Evolutionary conservation across 768 basidiomycete genomes (phyloP).

Genomic region (Macrolepiota albuminosa): DNA sequence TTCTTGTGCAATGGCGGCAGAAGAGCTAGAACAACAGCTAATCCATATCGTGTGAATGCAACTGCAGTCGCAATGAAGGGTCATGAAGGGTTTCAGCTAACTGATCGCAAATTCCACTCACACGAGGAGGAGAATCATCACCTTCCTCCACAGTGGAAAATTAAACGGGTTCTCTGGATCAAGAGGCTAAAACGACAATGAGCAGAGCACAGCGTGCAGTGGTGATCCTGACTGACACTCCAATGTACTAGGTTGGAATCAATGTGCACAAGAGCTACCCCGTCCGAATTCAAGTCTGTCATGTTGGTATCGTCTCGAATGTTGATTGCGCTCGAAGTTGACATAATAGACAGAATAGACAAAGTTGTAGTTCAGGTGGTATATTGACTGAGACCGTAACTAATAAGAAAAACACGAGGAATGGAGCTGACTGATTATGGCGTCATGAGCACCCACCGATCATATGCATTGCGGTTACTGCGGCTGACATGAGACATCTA

Average conservation of each 20-base stretch:
- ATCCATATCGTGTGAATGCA: constrained; percentile 16
- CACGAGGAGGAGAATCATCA: constrained; percentile 16
- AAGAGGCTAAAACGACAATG: constrained; percentile 9
- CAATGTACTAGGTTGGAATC: constrained; percentile 17
- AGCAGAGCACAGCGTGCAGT: background rate
- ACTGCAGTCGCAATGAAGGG: background rate
- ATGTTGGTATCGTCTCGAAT: background rate
- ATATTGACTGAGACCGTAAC: too few relatives aligned
- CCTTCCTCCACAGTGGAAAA: constrained; percentile 16
- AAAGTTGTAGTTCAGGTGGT: background rate
- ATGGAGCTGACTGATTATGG: background rate
- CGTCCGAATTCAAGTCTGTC: background rate
- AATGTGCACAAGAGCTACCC: background rate
- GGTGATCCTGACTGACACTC: constrained; percentile 7
- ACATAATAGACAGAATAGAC: background rate
- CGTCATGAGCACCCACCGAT: background rate
- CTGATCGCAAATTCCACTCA: background rate
- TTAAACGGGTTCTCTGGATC: constrained; percentile 20
- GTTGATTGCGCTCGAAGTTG: background rate
- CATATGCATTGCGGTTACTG: background rate
- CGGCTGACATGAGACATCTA: background rate
- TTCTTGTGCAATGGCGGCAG: constrained; percentile 12
- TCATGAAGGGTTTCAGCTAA: background rate
- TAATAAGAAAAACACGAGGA: background rate
- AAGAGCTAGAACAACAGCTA: constrained; percentile 17